Evolutionary conservation across 163 green algal species (phyloP).

Genomic region (Smithsoniella earleae): DNA sequence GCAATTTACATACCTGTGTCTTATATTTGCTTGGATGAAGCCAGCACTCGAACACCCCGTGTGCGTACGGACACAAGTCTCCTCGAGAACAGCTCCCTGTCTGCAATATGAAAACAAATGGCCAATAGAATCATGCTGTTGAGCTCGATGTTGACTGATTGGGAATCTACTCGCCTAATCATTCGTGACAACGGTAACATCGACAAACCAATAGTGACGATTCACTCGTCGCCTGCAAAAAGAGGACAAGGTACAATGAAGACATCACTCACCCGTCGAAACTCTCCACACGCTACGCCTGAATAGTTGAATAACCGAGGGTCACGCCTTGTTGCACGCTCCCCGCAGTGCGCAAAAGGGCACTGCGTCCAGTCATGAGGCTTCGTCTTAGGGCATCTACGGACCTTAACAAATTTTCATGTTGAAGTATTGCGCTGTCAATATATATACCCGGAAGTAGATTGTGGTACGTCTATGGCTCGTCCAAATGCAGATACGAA

Average conservation of each 20-base stretch:
- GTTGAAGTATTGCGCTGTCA: neutral
- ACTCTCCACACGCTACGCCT: conserved; percentile 72
- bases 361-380: conserved; percentile 85
- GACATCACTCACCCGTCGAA: conserved; percentile 50
- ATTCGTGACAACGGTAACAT: too few relatives aligned
- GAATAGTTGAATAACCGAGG: conserved; percentile 61
- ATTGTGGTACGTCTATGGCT: neutral
- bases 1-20: conserved; percentile 48
- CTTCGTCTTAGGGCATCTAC: conserved; percentile 51
- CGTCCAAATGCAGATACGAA: conserved; percentile 33
- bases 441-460: neutral
- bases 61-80: conserved; percentile 67
- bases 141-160: too few relatives aligned
- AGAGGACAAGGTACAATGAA: too few relatives aligned
- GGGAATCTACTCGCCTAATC: too few relatives aligned
- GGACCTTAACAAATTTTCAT: conserved; percentile 28
- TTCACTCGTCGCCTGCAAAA: too few relatives aligned
- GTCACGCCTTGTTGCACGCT: conserved; percentile 74
- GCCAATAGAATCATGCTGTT: too few relatives aligned
- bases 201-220: too few relatives aligned
- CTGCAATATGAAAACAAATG: conserved; percentile 36
- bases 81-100: conserved; percentile 54
- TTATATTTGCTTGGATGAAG: conserved; percentile 74
- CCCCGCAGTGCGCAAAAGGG: conserved; percentile 69
- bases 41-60: conserved; percentile 87